These are phyloP conservation scores for Mucor circinelloides DNA, from an alignment of 371 early-diverging fungal genomes.

Conservation along the genomic window DNA sequence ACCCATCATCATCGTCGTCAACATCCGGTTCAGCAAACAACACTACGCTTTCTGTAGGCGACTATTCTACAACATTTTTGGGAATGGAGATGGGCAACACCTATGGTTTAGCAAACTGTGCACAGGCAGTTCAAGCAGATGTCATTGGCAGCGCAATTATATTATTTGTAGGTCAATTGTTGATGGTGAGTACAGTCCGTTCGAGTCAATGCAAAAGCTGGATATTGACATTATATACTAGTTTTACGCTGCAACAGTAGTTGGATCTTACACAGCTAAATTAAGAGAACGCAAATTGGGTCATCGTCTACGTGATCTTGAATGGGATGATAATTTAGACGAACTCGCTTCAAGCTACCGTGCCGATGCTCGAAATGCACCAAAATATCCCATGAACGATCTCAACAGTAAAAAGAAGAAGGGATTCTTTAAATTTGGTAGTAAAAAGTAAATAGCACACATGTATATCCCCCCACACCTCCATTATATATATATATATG, in stretches of 20 bases:
- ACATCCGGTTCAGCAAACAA: slow-evolving; percentile 3
- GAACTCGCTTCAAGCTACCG: slow-evolving; percentile 44
- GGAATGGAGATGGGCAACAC: slow-evolving; percentile 50
- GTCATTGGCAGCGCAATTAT: slow-evolving; percentile 47
- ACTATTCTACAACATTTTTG: slow-evolving; percentile 42
- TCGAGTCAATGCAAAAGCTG: background rate
- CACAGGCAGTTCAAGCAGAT: slow-evolving; percentile 52
- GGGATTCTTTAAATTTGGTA: slow-evolving; percentile 8
- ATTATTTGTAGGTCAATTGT: slow-evolving; percentile 43
- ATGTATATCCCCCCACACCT: background rate
- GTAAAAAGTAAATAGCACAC: slow-evolving; percentile 5
- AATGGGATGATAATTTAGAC: slow-evolving; percentile 51
- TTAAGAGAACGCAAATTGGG: slow-evolving; percentile 48
- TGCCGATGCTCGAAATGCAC: slow-evolving; percentile 42
- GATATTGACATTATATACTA: slow-evolving; percentile 6
- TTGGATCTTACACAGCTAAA: slow-evolving; percentile 39
- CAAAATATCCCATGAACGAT: slow-evolving; percentile 42
- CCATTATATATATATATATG: background rate
- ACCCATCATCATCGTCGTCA: slow-evolving; percentile 21
- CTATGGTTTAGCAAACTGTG: slow-evolving; percentile 51
- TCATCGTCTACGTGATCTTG: slow-evolving; percentile 51
- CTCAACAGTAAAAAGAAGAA: slow-evolving; percentile 27
- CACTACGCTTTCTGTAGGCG: slow-evolving; percentile 26
- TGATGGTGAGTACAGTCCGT: slow-evolving; percentile 33
- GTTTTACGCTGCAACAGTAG: slow-evolving; percentile 45